Evolutionary conservation across 2,329 filamentous ascomycete genomes (phyloP), one percentile per base, ranked within the genome.

Genomic region (Fusarium annulatum): DNA sequence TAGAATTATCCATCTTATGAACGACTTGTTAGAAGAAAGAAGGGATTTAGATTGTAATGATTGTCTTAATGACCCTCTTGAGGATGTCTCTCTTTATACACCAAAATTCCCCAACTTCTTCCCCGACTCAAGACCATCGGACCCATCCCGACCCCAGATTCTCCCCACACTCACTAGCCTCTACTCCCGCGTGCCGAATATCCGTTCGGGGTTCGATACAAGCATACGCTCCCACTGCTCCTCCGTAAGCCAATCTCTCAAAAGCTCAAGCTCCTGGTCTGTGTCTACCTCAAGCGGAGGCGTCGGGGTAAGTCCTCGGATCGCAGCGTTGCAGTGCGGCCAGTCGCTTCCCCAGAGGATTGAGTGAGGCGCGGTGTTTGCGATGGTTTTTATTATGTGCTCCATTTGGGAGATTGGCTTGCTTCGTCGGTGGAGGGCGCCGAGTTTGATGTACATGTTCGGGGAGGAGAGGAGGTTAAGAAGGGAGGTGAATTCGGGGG

Each of bases 341-440:
- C 64, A 67, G 28, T 67, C 64, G 14, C 61, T 60, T 30, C 61
- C 61, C 64, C 64, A 66, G 2, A 67, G 21, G 0, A 60, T 36
- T 0, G 46, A 30, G 16, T 8, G 3, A 4, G 61, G 36, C 5
- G 42, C 60, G 1, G 23, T 4, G 4, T 52, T 52, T 2, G 23
- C 28, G 5, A 60, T 34, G 7, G 39, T 5, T 7, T 48, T 48
- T 5, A 67, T n/a, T 5, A 67, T 16, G 3, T 46, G 52, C 6
- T 52, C 19, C 61, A 66, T 60, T 3, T 52, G 36, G 0, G 33
- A 2, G 1, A 66, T 33, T 4, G 26, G 19, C 3, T 3, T 8
- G 7, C 61, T 52, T 41, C 62, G 30, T 30, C 61, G 26, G 45
- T 67, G 62, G 1, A 66, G 41, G 11, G 61, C 64, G 3, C 64